Evolutionary conservation across 2,329 filamentous ascomycete species (phyloP), one percentile per base, ranked within the genome.

Genomic region (Sporothrix euskadiensis): DNA sequence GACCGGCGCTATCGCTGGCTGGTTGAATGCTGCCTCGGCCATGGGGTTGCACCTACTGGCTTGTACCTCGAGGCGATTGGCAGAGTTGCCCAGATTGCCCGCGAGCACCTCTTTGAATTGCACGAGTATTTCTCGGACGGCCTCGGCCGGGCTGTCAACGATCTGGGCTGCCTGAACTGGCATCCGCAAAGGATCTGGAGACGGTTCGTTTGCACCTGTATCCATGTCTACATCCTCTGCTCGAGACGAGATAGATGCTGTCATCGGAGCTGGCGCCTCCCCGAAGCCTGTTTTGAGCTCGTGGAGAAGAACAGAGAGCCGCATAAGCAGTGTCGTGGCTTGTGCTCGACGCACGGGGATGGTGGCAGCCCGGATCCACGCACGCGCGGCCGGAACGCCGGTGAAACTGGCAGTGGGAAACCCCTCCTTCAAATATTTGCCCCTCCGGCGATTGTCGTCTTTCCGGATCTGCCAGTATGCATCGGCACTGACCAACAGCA

Each of bases 1-100:
- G 57, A 2, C 14, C 30, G 19, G 12, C 57, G 30, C 30, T 4
- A 14, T n/a, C 9, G 35, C 61, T 5, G 39, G 35, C 61, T 41
- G 61, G 39, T 35, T 44, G 16, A 54, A 22, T 6, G 4, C 12
- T 1, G n/a, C 7, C 8, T 22, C 14, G 19, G 12, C 10, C 63
- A 75, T 49, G 35, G 74, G 74, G 52, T 73, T 75, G 70, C 74
- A 75, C 4, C 6, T 4, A 14, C 12, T 6, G 9, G 74, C 52
- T 4, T 26, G 26, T 7, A 19, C 9, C 2, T 52, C 44, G 22
- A 75, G 32, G 0, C 54, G 52, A 4, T 56, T 6, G 3, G 57
- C 52, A 16, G 52, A 54, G 16, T 0, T 14, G 22, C 44, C 2
- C 1, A 71, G 65, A 26, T 72, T 71, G 10, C 12, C 8, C 1